Percentiles rank a stretch among this genome's conserved stretches.
Evolutionary conservation across 1,284 basidiomycete genomes (phyloP).

Genomic region (Trichosporon sp.): DNA sequence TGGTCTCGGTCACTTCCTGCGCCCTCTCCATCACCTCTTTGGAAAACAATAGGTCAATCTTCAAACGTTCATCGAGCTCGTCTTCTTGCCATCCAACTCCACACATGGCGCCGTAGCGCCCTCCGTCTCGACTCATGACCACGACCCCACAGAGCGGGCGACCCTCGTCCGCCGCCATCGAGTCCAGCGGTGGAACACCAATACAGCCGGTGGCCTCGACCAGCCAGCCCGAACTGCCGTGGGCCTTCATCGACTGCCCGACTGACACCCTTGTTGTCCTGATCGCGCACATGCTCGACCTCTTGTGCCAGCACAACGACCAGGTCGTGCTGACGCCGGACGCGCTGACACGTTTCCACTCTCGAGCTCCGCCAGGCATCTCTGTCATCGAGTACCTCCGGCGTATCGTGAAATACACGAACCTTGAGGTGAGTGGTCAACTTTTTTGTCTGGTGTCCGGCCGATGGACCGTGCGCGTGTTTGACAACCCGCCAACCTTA

Average conservation of each 20-base stretch:
- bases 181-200: constrained; percentile 1
- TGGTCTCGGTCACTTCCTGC: background rate
- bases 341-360: constrained; percentile 85
- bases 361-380: constrained; percentile 80
- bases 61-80: constrained; percentile 1
- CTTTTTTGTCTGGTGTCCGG: background rate
- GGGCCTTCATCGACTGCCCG: constrained; percentile 64
- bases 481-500: background rate
- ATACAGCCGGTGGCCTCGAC: background rate
- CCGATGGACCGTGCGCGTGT: background rate
- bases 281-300: constrained; percentile 91
- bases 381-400: constrained; percentile 83
- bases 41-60: background rate
- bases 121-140: constrained; percentile 12
- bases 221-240: constrained; percentile 43
- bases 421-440: constrained; percentile 71
- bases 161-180: constrained; percentile 3
- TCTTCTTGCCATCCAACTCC: background rate
- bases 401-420: constrained; percentile 88
- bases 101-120: constrained; percentile 19
- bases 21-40: background rate
- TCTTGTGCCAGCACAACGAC: constrained; percentile 90
- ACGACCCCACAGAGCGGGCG: constrained; percentile 16
- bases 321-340: constrained; percentile 63
- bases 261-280: constrained; percentile 80